phyloP scores from a whole-genome alignment of 352 stramenopile genomes.

The Globisporangium sylvaticum region DNA sequence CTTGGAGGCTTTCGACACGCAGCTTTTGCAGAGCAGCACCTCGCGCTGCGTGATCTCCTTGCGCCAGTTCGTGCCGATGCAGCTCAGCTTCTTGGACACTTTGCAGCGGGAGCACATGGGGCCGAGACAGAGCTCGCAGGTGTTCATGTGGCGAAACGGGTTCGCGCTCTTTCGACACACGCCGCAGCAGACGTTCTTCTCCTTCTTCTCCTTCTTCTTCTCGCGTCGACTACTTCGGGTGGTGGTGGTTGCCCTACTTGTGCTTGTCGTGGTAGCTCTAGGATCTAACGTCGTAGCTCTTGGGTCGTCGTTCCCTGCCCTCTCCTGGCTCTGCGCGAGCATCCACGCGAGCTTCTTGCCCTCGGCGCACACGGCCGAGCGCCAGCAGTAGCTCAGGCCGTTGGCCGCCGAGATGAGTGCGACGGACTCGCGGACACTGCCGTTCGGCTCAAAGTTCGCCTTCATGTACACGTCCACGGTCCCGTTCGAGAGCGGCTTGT shows the following conservation, averaged over 20 bases:
- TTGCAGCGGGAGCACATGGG: slow-evolving; percentile 15
- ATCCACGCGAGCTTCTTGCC: slow-evolving; percentile 27
- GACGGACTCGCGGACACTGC: slow-evolving; percentile 24
- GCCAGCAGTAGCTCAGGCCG: slow-evolving; percentile 20
- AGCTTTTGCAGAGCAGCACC: slow-evolving; percentile 13
- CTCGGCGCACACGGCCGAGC: slow-evolving; percentile 29
- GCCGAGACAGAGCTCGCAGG: slow-evolving; percentile 9
- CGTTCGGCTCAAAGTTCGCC: slow-evolving; percentile 32
- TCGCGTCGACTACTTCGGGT: slow-evolving; percentile 4
- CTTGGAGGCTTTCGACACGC: slow-evolving; percentile 3
- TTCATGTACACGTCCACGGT: slow-evolving; percentile 49
- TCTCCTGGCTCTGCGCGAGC: slow-evolving; percentile 13
- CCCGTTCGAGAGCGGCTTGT: slow-evolving; percentile 23
- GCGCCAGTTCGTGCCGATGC: slow-evolving; percentile 1
- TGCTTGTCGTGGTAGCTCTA: not conserved
- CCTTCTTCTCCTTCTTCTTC: slow-evolving; percentile 26
- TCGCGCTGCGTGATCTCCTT: slow-evolving; percentile 13
- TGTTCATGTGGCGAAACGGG: slow-evolving; percentile 7
- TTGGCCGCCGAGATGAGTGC: slow-evolving; percentile 21
- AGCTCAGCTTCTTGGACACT: slow-evolving; percentile 14
- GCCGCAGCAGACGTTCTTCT: slow-evolving; percentile 10
- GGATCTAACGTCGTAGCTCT: not conserved
- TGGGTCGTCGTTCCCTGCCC: not conserved
- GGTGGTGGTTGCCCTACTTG: not conserved
- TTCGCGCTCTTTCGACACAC: slow-evolving; percentile 14